Conservation (phyloP, 306 rosid genomes). For the Acacia confusa region DNA sequence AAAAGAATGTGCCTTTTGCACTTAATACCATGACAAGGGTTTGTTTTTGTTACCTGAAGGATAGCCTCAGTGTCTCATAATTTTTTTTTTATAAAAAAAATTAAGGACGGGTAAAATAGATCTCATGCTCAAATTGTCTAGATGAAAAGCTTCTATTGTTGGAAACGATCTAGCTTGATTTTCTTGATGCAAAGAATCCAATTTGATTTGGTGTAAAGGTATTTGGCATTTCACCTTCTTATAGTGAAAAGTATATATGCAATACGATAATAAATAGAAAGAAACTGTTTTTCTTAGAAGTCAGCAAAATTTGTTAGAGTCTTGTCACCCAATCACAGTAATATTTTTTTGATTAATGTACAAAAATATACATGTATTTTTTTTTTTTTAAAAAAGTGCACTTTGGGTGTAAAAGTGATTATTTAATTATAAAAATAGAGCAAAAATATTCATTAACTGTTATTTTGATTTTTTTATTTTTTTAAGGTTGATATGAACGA, state of each 20-base stretch:
- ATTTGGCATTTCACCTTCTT: neutral
- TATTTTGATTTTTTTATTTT: too few species aligned
- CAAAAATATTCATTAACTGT: too few species aligned
- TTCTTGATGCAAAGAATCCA: neutral
- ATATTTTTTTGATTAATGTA: too few species aligned
- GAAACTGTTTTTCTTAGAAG: neutral
- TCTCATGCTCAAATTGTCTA: neutral
- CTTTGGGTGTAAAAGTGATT: too few species aligned
- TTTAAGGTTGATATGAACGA: too few species aligned
- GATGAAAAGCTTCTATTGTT: neutral
- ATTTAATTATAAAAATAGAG: too few species aligned
- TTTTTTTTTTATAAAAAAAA: neutral
- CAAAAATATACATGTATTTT: too few species aligned
- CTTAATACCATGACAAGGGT: neutral
- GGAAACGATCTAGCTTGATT: neutral
- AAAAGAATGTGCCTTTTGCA: neutral
- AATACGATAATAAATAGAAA: neutral
- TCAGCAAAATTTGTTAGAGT: neutral
- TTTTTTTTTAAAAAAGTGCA: too few species aligned
- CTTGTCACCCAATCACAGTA: too few species aligned
- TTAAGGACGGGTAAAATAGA: neutral
- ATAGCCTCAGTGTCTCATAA: neutral
- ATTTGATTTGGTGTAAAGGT: neutral
- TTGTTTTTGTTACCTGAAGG: neutral
- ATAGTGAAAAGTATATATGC: neutral